Conservation (phyloP, 2,329 filamentous ascomycete genomes). For the Aspergillus eucalypticola region DNA sequence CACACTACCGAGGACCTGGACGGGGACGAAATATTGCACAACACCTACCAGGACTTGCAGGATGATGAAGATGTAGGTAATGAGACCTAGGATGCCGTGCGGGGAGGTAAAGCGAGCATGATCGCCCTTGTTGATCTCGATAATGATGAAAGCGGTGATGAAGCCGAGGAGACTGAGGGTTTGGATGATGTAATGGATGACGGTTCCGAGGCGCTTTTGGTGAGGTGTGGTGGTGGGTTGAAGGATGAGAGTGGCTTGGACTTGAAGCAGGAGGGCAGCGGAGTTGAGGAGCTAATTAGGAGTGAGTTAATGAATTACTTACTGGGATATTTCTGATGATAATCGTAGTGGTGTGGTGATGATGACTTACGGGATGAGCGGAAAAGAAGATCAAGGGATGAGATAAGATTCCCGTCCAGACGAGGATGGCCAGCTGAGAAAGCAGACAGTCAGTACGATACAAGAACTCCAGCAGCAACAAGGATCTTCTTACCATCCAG, state of each 20-base stretch:
- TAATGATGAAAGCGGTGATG: conserved; percentile 45
- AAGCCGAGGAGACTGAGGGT: conserved; percentile 54
- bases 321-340: not conserved
- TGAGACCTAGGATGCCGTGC: conserved; percentile 80
- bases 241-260: conserved; percentile 78
- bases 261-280: conserved; percentile 70
- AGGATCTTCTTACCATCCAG: conserved; percentile 57
- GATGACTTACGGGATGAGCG: conserved; percentile 71
- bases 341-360: conserved; percentile 27
- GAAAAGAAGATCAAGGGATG: conserved; percentile 78
- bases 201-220: conserved; percentile 68
- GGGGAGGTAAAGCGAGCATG: conserved; percentile 70
- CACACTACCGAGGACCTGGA: conserved; percentile 69
- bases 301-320: not conserved
- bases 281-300: conserved; percentile 54
- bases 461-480: too few species aligned
- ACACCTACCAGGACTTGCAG: conserved; percentile 78
- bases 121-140: conserved; percentile 73
- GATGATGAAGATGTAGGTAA: conserved; percentile 68
- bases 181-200: conserved; percentile 67
- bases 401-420: conserved; percentile 77
- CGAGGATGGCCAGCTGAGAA: conserved; percentile 64
- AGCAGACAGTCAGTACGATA: not conserved
- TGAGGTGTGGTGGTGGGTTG: conserved; percentile 79
- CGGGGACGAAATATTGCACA: conserved; percentile 75